Percentiles rank a stretch among this genome's conserved stretches.
phyloP scores from a whole-genome alignment of 331 rosid genomes.

The Pyrus hybrid region DNA sequence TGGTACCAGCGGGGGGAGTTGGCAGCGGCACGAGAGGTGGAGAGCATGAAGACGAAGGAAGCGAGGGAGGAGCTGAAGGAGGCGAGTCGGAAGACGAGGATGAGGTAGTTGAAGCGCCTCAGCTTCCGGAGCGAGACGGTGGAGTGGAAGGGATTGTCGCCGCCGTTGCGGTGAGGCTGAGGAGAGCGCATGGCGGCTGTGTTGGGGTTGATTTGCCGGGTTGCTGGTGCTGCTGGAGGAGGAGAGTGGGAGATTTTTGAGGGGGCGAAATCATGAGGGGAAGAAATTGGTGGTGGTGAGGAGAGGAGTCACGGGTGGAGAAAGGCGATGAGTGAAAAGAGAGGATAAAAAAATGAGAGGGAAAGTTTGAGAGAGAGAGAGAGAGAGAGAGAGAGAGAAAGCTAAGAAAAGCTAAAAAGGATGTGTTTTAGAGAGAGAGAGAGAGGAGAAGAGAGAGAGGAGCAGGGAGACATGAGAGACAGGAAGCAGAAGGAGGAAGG shows the following conservation, averaged over 20 bases:
- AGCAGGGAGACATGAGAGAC: not conserved
- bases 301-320: conserved; percentile 37
- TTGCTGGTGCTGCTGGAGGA: not conserved
- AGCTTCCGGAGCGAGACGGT: conserved; percentile 84
- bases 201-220: not conserved
- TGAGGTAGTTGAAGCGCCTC: conserved; percentile 72
- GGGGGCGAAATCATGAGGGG: conserved; percentile 11
- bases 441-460: not conserved
- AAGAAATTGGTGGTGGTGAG: not conserved
- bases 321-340: not conserved
- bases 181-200: not conserved
- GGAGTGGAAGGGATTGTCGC: conserved; percentile 59
- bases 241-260: conserved; percentile 1
- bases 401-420: not conserved
- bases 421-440: not conserved
- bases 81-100: conserved; percentile 65
- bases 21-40: conserved; percentile 50
- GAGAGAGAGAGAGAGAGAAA: not conserved
- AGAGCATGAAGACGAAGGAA: conserved; percentile 78
- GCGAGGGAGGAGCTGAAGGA: conserved; percentile 77
- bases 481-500: not conserved
- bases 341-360: not conserved
- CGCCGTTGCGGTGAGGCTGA: conserved; percentile 45
- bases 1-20: conserved; percentile 75
- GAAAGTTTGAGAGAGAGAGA: not conserved